Evolutionary conservation across 1,139 yeast species (phyloP).

Genomic region (Hyphopichia burtonii): DNA sequence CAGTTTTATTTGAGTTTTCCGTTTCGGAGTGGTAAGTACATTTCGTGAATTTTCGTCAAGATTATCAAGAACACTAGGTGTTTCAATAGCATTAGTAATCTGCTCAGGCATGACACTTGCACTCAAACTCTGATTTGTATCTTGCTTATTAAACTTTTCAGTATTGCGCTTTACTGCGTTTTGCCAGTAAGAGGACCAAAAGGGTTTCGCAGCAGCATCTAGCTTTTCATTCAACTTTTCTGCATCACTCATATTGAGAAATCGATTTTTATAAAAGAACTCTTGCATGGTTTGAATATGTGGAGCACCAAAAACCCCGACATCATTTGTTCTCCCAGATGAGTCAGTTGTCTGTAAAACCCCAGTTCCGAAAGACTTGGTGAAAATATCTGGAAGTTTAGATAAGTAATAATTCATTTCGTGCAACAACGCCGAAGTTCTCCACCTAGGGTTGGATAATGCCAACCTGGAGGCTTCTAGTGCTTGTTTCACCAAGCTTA

Average conservation of each 20-base stretch:
- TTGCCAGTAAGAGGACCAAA: slow-evolving; percentile 57
- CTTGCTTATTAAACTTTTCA: slow-evolving; percentile 30
- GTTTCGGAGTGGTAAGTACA: slow-evolving; percentile 2
- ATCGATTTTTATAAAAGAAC: slow-evolving; percentile 53
- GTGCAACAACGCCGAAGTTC: slow-evolving; percentile 53
- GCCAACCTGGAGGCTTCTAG: slow-evolving; percentile 48
- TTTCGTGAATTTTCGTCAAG: not conserved
- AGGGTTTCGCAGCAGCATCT: slow-evolving; percentile 31
- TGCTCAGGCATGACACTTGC: slow-evolving; percentile 14
- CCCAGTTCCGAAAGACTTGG: slow-evolving; percentile 45
- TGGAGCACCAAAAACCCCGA: slow-evolving; percentile 58
- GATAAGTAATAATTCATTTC: slow-evolving; percentile 60
- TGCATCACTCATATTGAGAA: slow-evolving; percentile 27
- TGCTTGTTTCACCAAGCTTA: slow-evolving; percentile 37
- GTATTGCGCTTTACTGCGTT: slow-evolving; percentile 34
- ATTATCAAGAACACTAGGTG: slow-evolving; percentile 6
- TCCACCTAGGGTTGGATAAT: slow-evolving; percentile 52
- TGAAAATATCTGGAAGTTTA: slow-evolving; percentile 41
- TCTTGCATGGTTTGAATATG: slow-evolving; percentile 54
- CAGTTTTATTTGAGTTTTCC: slow-evolving; percentile 1
- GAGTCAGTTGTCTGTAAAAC: slow-evolving; percentile 16
- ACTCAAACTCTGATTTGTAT: slow-evolving; percentile 17
- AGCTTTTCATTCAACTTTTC: slow-evolving; percentile 28
- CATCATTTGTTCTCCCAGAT: slow-evolving; percentile 18
- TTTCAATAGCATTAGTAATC: slow-evolving; percentile 10